phyloP scores from a whole-genome alignment of 2,329 filamentous ascomycete genomes.

The Epichloe sibirici region DNA sequence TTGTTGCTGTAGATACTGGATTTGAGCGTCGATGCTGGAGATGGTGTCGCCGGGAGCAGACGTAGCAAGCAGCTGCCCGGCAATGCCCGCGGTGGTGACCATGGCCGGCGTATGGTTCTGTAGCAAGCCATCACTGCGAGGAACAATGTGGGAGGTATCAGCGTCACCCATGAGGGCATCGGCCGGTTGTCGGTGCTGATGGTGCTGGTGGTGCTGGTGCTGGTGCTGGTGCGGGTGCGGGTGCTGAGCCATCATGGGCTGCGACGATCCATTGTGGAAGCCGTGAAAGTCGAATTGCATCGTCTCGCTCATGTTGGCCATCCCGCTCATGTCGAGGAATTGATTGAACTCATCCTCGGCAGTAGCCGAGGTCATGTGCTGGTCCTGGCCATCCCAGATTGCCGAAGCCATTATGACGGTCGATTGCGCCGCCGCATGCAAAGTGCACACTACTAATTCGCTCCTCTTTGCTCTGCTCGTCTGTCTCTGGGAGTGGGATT shows the following conservation, averaged over 20 bases:
- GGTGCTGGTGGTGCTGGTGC: conserved; percentile 5
- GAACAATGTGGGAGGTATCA: conserved; percentile 18
- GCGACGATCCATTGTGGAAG: conserved; percentile 31
- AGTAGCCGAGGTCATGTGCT: conserved; percentile 32
- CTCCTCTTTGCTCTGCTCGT: not conserved
- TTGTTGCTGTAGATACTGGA: conserved; percentile 53
- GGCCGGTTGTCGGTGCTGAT: conserved; percentile 16
- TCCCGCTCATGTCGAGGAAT: conserved; percentile 48
- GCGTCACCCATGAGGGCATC: conserved; percentile 25
- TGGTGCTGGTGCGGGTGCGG: conserved; percentile 17
- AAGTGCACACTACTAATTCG: not conserved
- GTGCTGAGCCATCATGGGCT: conserved; percentile 18
- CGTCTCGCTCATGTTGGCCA: conserved; percentile 39
- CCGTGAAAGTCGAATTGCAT: conserved; percentile 49
- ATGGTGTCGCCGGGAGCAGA: conserved; percentile 36
- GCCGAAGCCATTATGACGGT: conserved; percentile 38
- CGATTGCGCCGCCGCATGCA: not conserved
- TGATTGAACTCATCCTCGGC: conserved; percentile 52
- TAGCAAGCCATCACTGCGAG: conserved; percentile 23
- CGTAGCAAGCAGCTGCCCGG: conserved; percentile 31
- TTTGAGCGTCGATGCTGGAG: conserved; percentile 51
- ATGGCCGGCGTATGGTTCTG: conserved; percentile 36
- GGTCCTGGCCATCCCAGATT: conserved; percentile 45
- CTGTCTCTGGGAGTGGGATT: not conserved
- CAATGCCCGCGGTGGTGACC: conserved; percentile 32